Percentiles rank a stretch among this genome's conserved stretches.
phyloP scores from a whole-genome alignment of 2,329 filamentous ascomycete genomes.

The Clathrospora elynae region DNA sequence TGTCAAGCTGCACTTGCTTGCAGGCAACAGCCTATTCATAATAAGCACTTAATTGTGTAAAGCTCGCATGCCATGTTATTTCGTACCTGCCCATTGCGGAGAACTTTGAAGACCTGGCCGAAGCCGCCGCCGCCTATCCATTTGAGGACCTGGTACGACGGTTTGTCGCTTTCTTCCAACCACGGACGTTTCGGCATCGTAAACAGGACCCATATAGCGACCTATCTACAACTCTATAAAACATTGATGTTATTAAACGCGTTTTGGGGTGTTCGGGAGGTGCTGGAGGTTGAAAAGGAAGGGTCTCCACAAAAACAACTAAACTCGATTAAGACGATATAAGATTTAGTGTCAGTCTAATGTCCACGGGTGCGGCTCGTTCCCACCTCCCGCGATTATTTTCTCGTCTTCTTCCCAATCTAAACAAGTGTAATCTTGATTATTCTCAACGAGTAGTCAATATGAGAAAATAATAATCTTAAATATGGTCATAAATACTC shows the following conservation, averaged over 20 bases:
- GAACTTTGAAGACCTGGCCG: conserved; percentile 23
- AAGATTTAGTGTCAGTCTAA: background rate
- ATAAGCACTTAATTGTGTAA: background rate
- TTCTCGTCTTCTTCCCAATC: no score
- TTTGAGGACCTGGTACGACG: conserved; percentile 17
- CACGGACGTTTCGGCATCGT: conserved; percentile 4
- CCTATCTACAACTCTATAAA: background rate
- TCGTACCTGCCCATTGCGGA: conserved; percentile 11
- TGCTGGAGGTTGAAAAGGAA: background rate
- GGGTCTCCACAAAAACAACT: background rate
- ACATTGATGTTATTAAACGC: background rate
- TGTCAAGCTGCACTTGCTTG: conserved; percentile 15
- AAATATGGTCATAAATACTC: conserved; percentile 19
- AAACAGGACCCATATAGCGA: background rate
- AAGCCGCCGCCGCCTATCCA: conserved; percentile 22
- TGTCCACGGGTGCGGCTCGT: no score
- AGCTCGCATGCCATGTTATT: background rate
- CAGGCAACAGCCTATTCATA: conserved; percentile 14
- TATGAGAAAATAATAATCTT: no score
- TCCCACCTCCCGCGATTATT: no score
- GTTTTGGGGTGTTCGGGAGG: background rate
- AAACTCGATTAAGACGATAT: background rate
- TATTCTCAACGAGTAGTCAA: no score
- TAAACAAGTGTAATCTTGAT: no score
- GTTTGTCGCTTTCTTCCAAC: conserved; percentile 10